Conservation (phyloP, 1,139 yeast genomes). For the Debaryomyces singareniensis region DNA sequence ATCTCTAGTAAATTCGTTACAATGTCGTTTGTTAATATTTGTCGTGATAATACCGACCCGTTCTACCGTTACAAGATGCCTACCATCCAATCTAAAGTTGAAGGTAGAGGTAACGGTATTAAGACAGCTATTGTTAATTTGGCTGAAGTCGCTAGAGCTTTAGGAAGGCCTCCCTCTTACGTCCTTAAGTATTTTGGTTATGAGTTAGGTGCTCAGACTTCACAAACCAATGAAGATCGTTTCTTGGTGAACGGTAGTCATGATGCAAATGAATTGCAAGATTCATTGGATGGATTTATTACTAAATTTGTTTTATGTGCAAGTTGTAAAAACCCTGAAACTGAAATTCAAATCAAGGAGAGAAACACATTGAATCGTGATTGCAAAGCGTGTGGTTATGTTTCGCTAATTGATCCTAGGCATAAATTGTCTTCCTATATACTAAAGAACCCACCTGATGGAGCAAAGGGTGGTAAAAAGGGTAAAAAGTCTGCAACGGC, state of each 20-base stretch:
- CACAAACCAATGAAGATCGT: conserved; percentile 67
- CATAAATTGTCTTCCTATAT: conserved; percentile 84
- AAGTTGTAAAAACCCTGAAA: conserved; percentile 95
- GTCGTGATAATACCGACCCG: conserved; percentile 97
- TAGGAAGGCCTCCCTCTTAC: conserved; percentile 88
- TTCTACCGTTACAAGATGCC: conserved; percentile 99
- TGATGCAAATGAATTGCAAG: conserved; percentile 86
- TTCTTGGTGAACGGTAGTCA: conserved; percentile 94
- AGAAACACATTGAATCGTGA: conserved; percentile 79
- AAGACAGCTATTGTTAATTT: conserved; percentile 90
- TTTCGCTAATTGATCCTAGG: conserved; percentile 77
- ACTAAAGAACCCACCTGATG: conserved; percentile 85
- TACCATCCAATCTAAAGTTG: conserved; percentile 91
- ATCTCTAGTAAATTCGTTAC: conserved; percentile 8
- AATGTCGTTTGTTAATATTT: conserved; percentile 88
- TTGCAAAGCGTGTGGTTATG: conserved; percentile 97
- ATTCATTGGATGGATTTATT: conserved; percentile 89
- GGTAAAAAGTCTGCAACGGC: conserved; percentile 80
- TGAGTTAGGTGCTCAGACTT: conserved; percentile 86
- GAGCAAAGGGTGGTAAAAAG: conserved; percentile 34
- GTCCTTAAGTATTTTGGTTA: conserved; percentile 92
- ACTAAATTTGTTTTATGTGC: conserved; percentile 89
- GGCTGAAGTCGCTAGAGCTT: conserved; percentile 89
- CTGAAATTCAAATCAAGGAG: conserved; percentile 78
- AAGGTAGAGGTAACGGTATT: conserved; percentile 99